These are phyloP conservation scores for Trichophyton benhamiae DNA, from an alignment of 2,329 filamentous ascomycete species.

Conservation along the genomic window DNA sequence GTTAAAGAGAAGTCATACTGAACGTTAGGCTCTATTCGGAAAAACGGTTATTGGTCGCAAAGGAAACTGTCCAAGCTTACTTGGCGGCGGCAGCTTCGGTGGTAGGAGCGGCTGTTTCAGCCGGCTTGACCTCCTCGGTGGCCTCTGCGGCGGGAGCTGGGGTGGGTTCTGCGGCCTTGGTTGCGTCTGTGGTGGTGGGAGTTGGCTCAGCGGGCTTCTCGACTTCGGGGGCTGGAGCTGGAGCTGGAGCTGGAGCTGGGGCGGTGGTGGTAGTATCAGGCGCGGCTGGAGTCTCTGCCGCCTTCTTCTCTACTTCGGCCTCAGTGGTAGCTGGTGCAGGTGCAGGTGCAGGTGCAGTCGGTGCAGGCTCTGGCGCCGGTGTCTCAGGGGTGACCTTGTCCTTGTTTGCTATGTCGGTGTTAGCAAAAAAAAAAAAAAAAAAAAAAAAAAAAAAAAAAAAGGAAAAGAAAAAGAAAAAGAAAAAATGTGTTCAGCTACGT, in stretches of 20 bases:
- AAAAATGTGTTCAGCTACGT: background rate
- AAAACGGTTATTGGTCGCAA: background rate
- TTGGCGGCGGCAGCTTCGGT: background rate
- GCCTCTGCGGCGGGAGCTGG: background rate
- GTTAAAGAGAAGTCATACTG: background rate
- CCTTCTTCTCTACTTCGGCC: background rate
- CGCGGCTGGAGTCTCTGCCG: background rate
- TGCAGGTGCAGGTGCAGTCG: too few species aligned
- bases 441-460: background rate
- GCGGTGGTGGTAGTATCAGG: conserved; percentile 7
- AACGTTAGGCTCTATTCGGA: background rate
- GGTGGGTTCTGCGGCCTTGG: conserved; percentile 4
- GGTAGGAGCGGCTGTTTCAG: conserved; percentile 2
- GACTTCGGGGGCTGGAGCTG: conserved; percentile 7
- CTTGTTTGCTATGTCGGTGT: background rate
- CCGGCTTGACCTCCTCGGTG: background rate
- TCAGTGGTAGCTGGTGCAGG: too few species aligned
- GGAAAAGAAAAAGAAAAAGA: background rate
- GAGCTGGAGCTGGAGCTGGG: conserved; percentile 6
- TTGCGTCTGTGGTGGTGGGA: conserved; percentile 3
- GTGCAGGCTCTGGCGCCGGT: background rate
- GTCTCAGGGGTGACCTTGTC: background rate
- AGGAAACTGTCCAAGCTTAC: background rate
- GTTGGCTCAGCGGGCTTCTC: conserved; percentile 7
- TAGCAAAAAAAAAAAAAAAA: background rate